These are phyloP conservation scores for Austroboletus novae-zelandiae DNA, from an alignment of 1,284 basidiomycete genomes.

Conservation along the genomic window DNA sequence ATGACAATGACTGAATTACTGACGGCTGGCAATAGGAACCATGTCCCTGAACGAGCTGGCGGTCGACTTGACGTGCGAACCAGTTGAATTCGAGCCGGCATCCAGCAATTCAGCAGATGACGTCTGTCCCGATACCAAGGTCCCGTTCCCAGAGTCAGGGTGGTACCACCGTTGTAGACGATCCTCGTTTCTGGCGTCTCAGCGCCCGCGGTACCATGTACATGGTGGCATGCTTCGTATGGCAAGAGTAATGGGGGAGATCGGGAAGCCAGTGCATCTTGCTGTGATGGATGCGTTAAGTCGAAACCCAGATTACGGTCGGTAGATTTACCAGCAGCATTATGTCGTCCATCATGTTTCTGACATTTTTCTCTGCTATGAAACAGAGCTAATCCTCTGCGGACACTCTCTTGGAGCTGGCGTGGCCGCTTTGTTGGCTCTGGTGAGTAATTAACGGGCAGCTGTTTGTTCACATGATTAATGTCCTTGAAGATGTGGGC, in stretches of 20 bases:
- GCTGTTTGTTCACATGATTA: slow-evolving; percentile 1
- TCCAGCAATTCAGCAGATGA: slow-evolving; percentile 34
- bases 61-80: slow-evolving; percentile 78
- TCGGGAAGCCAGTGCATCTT: slow-evolving; percentile 73
- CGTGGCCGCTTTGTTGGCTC: slow-evolving; percentile 72
- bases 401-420: slow-evolving; percentile 91
- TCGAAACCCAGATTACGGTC: slow-evolving; percentile 70
- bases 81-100: slow-evolving; percentile 62
- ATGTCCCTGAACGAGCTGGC: slow-evolving; percentile 82
- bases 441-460: slow-evolving; percentile 44
- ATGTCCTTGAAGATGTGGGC: slow-evolving; percentile 71
- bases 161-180: slow-evolving; percentile 21
- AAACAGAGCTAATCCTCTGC: slow-evolving; percentile 65
- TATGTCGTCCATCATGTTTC: neutral
- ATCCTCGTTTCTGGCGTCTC: slow-evolving; percentile 24
- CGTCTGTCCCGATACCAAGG: slow-evolving; percentile 17
- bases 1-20: neutral
- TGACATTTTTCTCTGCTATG: slow-evolving; percentile 8
- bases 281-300: slow-evolving; percentile 69
- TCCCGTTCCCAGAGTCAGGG: slow-evolving; percentile 31
- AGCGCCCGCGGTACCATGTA: slow-evolving; percentile 48
- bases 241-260: slow-evolving; percentile 74
- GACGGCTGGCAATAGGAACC: slow-evolving; percentile 49
- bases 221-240: slow-evolving; percentile 81
- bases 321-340: slow-evolving; percentile 14